A percentile compares a stretch with the other conserved stretches of the same genome.
Evolutionary conservation across 257 asterid genomes (phyloP).

Genomic region (Fraxinus anomala): DNA sequence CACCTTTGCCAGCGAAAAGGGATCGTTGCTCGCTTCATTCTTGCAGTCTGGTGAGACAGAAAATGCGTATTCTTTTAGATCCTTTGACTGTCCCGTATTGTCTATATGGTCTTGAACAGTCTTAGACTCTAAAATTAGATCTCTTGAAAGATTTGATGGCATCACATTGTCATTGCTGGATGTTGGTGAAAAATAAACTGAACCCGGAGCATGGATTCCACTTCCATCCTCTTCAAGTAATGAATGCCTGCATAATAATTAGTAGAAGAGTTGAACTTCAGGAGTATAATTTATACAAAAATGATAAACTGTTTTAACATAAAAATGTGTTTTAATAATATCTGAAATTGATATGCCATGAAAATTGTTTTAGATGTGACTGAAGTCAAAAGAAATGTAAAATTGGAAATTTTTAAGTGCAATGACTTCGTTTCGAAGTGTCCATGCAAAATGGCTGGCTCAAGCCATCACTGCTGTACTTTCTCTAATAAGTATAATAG

Average conservation of each 20-base stretch:
- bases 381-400: slow-evolving; percentile 6
- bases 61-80: slow-evolving; percentile 8
- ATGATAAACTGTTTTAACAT: slow-evolving; percentile 5
- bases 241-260: slow-evolving; percentile 41
- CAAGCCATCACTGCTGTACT: slow-evolving; percentile 1
- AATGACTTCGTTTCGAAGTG: background rate
- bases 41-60: slow-evolving; percentile 13
- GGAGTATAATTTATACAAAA: slow-evolving; percentile 16
- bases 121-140: slow-evolving; percentile 5
- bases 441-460: background rate
- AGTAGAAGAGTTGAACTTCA: background rate
- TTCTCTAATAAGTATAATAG: background rate
- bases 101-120: slow-evolving; percentile 24
- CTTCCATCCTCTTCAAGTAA: slow-evolving; percentile 35
- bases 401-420: background rate
- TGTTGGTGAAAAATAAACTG: slow-evolving; percentile 27
- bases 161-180: slow-evolving; percentile 29
- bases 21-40: slow-evolving; percentile 10
- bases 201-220: slow-evolving; percentile 23
- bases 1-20: slow-evolving; percentile 34
- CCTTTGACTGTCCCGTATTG: background rate
- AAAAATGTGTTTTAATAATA: background rate
- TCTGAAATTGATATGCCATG: slow-evolving; percentile 12
- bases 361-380: background rate
- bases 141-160: slow-evolving; percentile 24